A percentile compares a stretch with the other conserved stretches of the same genome.
Evolutionary conservation across 2,329 filamentous ascomycete species (phyloP).

Genomic region (Mycogone perniciosa): DNA sequence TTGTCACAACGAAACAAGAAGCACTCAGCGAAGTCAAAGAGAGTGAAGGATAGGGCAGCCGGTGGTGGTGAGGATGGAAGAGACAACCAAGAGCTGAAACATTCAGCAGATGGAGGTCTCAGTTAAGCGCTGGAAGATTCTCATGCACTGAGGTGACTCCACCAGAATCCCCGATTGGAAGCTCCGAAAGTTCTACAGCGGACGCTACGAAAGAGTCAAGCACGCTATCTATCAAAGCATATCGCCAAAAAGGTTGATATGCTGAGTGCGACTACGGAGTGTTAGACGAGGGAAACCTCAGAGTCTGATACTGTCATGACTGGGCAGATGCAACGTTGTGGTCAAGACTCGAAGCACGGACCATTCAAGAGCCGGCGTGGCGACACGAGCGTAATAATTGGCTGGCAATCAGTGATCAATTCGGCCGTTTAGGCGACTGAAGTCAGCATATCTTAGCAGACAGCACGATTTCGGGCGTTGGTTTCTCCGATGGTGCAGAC

Average conservation of each 20-base stretch:
- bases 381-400: slow-evolving; percentile 3
- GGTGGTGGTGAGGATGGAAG: slow-evolving; percentile 4
- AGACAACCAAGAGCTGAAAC: not conserved
- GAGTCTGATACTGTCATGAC: not conserved
- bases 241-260: too few species aligned
- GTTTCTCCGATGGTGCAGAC: too few species aligned
- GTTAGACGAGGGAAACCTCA: not conserved
- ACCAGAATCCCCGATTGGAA: slow-evolving; percentile 3
- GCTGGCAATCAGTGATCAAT: not conserved
- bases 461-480: too few species aligned
- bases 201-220: not conserved
- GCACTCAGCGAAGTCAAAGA: not conserved
- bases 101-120: not conserved
- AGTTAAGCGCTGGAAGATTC: slow-evolving; percentile 1
- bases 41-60: not conserved
- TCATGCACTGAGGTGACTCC: not conserved
- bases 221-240: not conserved
- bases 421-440: not conserved
- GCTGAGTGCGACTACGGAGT: too few species aligned
- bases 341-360: slow-evolving; percentile 6
- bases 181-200: slow-evolving; percentile 7
- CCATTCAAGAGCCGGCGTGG: slow-evolving; percentile 12
- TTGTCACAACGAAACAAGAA: not conserved
- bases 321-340: slow-evolving; percentile 13
- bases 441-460: not conserved